Evolutionary conservation across 1,139 yeast species (phyloP), one percentile per base, ranked within the genome.

Genomic region (Nakaseomyces delphensis): DNA sequence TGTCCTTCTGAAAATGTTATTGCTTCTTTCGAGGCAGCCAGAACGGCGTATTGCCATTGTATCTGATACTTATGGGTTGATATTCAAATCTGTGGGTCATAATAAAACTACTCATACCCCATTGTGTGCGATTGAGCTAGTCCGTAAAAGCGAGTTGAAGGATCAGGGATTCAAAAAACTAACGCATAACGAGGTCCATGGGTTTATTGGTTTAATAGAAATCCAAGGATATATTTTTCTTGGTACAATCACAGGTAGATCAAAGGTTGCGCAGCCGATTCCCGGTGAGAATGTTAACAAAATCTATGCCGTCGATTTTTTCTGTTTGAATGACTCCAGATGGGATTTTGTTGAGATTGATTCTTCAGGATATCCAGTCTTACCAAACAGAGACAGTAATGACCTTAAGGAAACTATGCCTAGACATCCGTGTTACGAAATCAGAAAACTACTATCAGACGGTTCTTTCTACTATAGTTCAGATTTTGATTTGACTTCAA

Each of bases 381-480:
- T 56, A 25, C 56, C 65, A 1, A 65, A 61, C 11, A 48, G 50
- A 10, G 62, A 57, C 20, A 32, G 50, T 18, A 47, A 47, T 16
- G 49, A 48, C 24, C 41, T 42, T 13, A 51, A 52, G 4, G 39
- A 40, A 32, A 49, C 48, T 3, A 43, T 54, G 33, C 60, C 71
- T 11, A 83, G 77, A 46, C 96, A 91, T 57, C 98, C 98, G 0
- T 87, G 97, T 57, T 74, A 71, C 39, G 91, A 82, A 45, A 64
- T 93, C 48, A 74, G 79, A 52, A 87, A 85, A 59, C 67, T 93
- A 40, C 66, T 93, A 43, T 73, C 83, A 28, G 83, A 83, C 58
- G 97, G 97, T 5, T 83, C 95, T 1, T 93, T 93, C 59, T 91
- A 86, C 63, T 93, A 83, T 64, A 85, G 96, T 37, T 80, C 89